Evolutionary conservation across 345 rosid genomes (phyloP).

Genomic region (Aurinia saxatilis): DNA sequence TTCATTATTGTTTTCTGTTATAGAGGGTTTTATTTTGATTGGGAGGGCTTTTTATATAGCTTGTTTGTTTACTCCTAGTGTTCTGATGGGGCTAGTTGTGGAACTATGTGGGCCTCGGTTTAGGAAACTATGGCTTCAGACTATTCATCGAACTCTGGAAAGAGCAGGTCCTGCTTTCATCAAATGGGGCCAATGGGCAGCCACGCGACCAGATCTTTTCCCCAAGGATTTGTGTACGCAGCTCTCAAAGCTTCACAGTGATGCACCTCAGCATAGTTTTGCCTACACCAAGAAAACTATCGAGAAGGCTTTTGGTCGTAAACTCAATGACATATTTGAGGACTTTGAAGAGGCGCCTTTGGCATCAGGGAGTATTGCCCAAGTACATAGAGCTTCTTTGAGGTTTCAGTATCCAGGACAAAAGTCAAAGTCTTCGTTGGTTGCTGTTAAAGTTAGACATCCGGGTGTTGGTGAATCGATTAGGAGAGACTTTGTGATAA

Average conservation of each 20-base stretch:
- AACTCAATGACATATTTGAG: slow-evolving; percentile 74
- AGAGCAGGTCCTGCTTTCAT: slow-evolving; percentile 97
- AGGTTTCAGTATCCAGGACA: slow-evolving; percentile 80
- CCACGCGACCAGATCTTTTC: slow-evolving; percentile 95
- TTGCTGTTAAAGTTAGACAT: slow-evolving; percentile 98
- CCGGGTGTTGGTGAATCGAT: slow-evolving; percentile 98
- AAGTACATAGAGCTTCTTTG: slow-evolving; percentile 90
- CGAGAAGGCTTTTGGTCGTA: slow-evolving; percentile 91
- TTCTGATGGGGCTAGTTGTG: slow-evolving; percentile 72
- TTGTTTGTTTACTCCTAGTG: slow-evolving; percentile 65
- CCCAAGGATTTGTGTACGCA: slow-evolving; percentile 79
- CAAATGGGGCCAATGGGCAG: slow-evolving; percentile 99
- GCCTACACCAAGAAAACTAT: slow-evolving; percentile 71
- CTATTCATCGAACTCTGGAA: slow-evolving; percentile 70
- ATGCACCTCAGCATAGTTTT: slow-evolving; percentile 93
- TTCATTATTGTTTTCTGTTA: slow-evolving; percentile 37
- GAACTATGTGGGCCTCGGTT: slow-evolving; percentile 57
- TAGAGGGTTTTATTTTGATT: slow-evolving; percentile 62
- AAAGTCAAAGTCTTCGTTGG: slow-evolving; percentile 59
- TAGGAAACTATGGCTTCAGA: slow-evolving; percentile 67
- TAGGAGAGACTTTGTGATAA: slow-evolving; percentile 83
- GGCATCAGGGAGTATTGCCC: slow-evolving; percentile 98
- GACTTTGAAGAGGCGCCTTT: slow-evolving; percentile 85
- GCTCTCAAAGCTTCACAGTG: slow-evolving; percentile 86
- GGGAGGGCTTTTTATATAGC: slow-evolving; percentile 65